Evolutionary conservation across 2,329 filamentous ascomycete genomes (phyloP).

Genomic region (Trichoderma sp.): DNA sequence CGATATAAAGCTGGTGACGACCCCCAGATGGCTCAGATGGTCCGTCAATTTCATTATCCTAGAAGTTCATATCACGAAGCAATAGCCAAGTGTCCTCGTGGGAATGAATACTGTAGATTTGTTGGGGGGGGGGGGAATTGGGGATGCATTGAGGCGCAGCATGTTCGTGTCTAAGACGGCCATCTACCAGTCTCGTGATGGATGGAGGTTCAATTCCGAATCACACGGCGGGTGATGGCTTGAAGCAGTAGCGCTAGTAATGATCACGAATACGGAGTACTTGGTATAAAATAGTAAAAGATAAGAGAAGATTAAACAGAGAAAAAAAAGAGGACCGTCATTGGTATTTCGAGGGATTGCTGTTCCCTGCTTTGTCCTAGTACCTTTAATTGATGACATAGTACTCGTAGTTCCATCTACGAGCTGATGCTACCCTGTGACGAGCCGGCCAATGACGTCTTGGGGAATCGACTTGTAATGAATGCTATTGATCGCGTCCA

Average conservation of each 20-base stretch:
- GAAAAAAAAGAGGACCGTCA: background rate
- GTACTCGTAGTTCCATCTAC: background rate
- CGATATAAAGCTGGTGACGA: background rate
- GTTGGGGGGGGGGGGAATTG: background rate
- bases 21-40: background rate
- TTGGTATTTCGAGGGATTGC: background rate
- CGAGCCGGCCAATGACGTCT: background rate
- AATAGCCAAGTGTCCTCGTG: background rate
- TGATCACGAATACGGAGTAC: background rate
- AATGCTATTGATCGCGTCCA: background rate
- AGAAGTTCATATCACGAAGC: background rate
- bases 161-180: constrained; percentile 8
- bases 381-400: background rate
- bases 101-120: background rate
- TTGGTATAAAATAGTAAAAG: background rate
- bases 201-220: background rate
- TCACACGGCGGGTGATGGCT: background rate
- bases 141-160: constrained; percentile 12
- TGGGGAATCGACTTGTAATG: background rate
- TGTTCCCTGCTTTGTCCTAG: background rate
- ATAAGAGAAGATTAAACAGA: background rate
- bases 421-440: background rate
- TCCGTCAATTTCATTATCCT: background rate
- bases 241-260: background rate
- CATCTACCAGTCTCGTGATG: constrained; percentile 1